A percentile compares a stretch with the other conserved stretches of the same genome.
Conservation (phyloP, 2,329 filamentous ascomycete species). For the Aspergillus aculeatus region DNA sequence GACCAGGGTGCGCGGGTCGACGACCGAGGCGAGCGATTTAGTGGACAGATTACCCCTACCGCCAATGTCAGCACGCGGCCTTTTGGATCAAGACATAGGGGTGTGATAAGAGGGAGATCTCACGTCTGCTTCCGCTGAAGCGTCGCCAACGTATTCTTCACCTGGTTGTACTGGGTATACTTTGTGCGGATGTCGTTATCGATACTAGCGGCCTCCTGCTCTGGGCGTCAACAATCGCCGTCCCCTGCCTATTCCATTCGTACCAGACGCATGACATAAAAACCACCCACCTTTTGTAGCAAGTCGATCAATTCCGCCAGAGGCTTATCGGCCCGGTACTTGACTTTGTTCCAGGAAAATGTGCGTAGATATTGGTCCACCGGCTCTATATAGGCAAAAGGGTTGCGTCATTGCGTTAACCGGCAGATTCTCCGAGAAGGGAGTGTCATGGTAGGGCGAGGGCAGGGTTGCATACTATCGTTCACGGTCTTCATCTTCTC, state of each 20-base stretch:
- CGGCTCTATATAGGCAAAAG: constrained; percentile 63
- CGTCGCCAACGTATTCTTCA: constrained; percentile 78
- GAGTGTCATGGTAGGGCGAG: not conserved
- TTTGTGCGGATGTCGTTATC: constrained; percentile 96
- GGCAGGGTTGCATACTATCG: constrained; percentile 65
- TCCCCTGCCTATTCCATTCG: not conserved
- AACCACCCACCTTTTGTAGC: constrained; percentile 77
- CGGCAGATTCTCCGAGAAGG: not conserved
- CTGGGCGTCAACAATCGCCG: not conserved
- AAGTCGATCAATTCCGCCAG: constrained; percentile 82
- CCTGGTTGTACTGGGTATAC: constrained; percentile 88
- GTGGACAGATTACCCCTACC: constrained; percentile 84
- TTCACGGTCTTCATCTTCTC: constrained; percentile 89
- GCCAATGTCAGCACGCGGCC: constrained; percentile 1
- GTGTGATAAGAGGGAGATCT: constrained; percentile 25
- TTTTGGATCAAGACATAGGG: not conserved
- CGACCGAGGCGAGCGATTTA: constrained; percentile 85
- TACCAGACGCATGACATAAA: not conserved
- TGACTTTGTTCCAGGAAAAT: constrained; percentile 97
- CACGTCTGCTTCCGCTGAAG: constrained; percentile 87
- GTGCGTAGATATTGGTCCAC: constrained; percentile 86
- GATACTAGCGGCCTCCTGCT: constrained; percentile 79
- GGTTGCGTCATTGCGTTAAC: constrained; percentile 10
- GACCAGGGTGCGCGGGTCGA: constrained; percentile 76
- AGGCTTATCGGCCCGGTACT: constrained; percentile 90